A percentile compares a stretch with the other conserved stretches of the same genome.
These are phyloP conservation scores for Porcisia deanei DNA, from an alignment of 208 protist genomes.

Conservation along the genomic window DNA sequence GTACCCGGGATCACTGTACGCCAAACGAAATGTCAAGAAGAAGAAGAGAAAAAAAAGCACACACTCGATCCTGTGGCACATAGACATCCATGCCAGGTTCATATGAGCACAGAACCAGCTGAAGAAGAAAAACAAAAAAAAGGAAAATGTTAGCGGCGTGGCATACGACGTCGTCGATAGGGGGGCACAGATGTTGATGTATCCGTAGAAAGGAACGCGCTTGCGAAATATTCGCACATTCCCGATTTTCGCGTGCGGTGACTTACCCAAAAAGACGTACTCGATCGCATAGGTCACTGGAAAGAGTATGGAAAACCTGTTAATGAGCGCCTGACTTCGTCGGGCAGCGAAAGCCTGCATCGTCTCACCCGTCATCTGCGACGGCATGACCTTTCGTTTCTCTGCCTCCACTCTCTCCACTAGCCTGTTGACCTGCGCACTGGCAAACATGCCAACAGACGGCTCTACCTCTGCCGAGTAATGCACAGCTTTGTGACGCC, in stretches of 20 bases:
- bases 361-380: conserved; percentile 63
- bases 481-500: not conserved
- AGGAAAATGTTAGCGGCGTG: conserved; percentile 33
- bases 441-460: conserved; percentile 52
- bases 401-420: conserved; percentile 46
- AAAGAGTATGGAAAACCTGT: conserved; percentile 73
- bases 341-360: conserved; percentile 67
- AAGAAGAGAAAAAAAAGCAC: conserved; percentile 53
- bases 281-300: conserved; percentile 70
- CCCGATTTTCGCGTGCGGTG: conserved; percentile 61
- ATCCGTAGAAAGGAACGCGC: conserved; percentile 60
- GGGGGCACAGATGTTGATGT: conserved; percentile 62
- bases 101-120: conserved; percentile 39
- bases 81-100: conserved; percentile 41
- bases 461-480: conserved; percentile 70
- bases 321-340: conserved; percentile 52
- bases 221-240: conserved; percentile 81
- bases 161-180: conserved; percentile 77
- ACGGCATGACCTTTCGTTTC: conserved; percentile 60
- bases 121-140: conserved; percentile 34
- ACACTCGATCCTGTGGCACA: conserved; percentile 29
- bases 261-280: conserved; percentile 73
- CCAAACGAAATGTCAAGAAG: conserved; percentile 39
- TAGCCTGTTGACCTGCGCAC: conserved; percentile 55
- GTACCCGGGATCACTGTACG: conserved; percentile 84